Conservation (phyloP, 2,329 filamentous ascomycete species). For the Orbilia brochopaga region DNA sequence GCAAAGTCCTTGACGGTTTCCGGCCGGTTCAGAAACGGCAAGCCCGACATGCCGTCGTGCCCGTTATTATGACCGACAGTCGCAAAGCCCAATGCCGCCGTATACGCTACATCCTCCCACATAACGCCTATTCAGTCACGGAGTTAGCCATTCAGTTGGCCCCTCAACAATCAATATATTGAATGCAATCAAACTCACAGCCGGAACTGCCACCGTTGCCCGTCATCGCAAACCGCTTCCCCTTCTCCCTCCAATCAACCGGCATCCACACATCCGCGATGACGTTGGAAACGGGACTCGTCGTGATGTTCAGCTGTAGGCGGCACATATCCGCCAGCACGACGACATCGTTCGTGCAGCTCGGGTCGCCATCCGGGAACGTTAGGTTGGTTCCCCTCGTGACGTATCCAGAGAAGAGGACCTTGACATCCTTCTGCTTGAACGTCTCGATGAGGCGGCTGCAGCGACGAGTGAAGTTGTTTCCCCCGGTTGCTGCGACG, state of each 20-base stretch:
- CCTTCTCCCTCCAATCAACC: constrained; percentile 25
- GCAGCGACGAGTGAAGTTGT: constrained; percentile 42
- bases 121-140: constrained; percentile 6
- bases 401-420: constrained; percentile 21
- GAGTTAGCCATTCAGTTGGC: background rate
- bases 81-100: constrained; percentile 34
- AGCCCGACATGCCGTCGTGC: constrained; percentile 23
- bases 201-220: constrained; percentile 26
- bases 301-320: constrained; percentile 28
- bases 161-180: background rate
- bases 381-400: constrained; percentile 33
- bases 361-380: constrained; percentile 12
- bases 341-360: constrained; percentile 13
- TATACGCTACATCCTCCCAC: constrained; percentile 25
- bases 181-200: constrained; percentile 15
- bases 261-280: constrained; percentile 48
- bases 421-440: constrained; percentile 22
- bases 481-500: constrained; percentile 23
- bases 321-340: constrained; percentile 30
- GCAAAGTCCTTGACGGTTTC: constrained; percentile 47
- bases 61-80: constrained; percentile 48
- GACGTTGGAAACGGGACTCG: constrained; percentile 37
- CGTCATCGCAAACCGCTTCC: constrained; percentile 35
- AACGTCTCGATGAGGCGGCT: constrained; percentile 26
- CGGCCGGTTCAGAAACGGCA: constrained; percentile 31